A percentile compares a stretch with the other conserved stretches of the same genome.
phyloP scores from a whole-genome alignment of 1,139 yeast species.

The Wickerhamomyces sp. region DNA sequence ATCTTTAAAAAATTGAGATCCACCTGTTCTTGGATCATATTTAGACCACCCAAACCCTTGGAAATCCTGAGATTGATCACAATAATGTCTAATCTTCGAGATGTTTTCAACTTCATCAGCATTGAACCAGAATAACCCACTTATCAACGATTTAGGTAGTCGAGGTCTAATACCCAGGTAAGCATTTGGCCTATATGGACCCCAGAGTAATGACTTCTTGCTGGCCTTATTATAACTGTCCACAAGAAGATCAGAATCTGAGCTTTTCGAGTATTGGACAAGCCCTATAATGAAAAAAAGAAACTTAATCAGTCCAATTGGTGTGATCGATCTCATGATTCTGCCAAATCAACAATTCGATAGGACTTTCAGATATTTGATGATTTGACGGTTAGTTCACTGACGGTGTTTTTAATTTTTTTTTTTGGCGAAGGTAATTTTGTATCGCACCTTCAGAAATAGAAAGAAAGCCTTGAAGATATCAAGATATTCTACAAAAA shows the following conservation, averaged over 20 bases:
- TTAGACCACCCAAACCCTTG: constrained; percentile 78
- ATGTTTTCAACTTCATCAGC: constrained; percentile 55
- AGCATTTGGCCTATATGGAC: constrained; percentile 84
- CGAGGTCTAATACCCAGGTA: constrained; percentile 86
- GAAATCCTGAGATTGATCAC: constrained; percentile 71
- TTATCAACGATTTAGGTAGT: constrained; percentile 60
- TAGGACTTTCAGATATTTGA: no score
- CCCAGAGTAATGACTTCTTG: constrained; percentile 66
- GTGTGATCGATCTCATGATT: background rate
- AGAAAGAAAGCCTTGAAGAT: background rate
- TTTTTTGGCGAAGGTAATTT: background rate
- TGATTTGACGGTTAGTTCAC: background rate
- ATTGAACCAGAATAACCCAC: constrained; percentile 91
- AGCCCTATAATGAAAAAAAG: background rate
- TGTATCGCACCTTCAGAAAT: no score
- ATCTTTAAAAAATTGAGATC: constrained; percentile 72
- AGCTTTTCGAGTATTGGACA: background rate
- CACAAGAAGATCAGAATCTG: constrained; percentile 5
- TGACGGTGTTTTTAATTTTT: background rate
- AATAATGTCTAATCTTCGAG: constrained; percentile 65
- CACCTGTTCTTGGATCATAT: constrained; percentile 87
- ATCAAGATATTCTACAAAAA: no score
- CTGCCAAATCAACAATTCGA: no score
- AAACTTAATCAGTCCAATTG: background rate
- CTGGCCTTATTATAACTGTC: constrained; percentile 26